phyloP scores from a whole-genome alignment of 495 filamentous ascomycete species.

The Oidiodendron maius region DNA sequence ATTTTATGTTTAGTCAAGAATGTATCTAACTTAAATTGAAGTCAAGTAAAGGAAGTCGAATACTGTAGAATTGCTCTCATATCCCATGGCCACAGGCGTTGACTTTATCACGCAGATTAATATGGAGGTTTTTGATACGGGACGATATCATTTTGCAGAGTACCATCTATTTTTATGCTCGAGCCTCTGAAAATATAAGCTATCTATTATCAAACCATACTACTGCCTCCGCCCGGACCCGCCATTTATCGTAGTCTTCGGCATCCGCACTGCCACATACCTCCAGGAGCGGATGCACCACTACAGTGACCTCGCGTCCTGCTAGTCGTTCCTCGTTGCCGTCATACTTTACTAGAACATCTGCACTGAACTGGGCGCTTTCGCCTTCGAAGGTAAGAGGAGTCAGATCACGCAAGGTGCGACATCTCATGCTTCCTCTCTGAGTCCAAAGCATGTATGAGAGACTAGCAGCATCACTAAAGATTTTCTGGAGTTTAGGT shows the following conservation, averaged over 20 bases:
- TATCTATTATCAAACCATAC: constrained; percentile 15
- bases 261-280: constrained; percentile 8
- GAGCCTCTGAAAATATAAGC: too few species aligned
- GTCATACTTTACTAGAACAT: constrained; percentile 7
- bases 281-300: constrained; percentile 11
- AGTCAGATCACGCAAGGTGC: neutral
- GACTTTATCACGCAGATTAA: too few species aligned
- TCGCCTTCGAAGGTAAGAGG: constrained; percentile 6
- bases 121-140: too few species aligned
- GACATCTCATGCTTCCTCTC: neutral
- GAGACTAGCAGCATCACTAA: neutral
- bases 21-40: too few species aligned
- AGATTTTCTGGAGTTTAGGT: too few species aligned
- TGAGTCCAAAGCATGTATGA: constrained; percentile 12
- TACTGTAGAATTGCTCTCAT: too few species aligned
- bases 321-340: constrained; percentile 7
- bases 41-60: too few species aligned
- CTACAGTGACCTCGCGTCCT: neutral
- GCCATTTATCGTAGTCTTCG: constrained; percentile 3
- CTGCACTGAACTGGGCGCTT: neutral
- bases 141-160: too few species aligned
- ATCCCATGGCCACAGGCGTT: too few species aligned
- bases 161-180: too few species aligned
- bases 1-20: too few species aligned
- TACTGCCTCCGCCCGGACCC: constrained; percentile 4